Percentiles rank a stretch among this genome's conserved stretches.
phyloP scores from a whole-genome alignment of 1,284 basidiomycete genomes.

The Phylloboletellus chloephorus region DNA sequence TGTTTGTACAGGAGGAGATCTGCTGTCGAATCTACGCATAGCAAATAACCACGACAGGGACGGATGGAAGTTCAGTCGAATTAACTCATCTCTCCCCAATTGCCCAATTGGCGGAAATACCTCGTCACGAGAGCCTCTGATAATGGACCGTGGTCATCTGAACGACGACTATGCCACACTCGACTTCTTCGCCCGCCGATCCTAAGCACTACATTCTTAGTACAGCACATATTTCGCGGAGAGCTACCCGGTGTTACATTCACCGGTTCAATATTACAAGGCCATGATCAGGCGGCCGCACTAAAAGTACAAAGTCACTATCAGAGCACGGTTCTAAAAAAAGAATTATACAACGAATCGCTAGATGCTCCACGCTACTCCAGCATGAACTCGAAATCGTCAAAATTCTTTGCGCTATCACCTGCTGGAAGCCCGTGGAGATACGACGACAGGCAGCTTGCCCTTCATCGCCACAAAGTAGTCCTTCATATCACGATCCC shows the following conservation, averaged over 20 bases:
- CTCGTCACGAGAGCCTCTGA: conserved; percentile 7
- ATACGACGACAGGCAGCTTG: conserved; percentile 29
- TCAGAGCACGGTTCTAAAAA: conserved; percentile 14
- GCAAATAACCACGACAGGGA: conserved; percentile 22
- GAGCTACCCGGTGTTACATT: conserved; percentile 11
- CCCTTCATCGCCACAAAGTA: conserved; percentile 33
- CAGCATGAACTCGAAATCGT: conserved; percentile 13
- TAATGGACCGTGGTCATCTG: conserved; percentile 2
- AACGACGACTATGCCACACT: neutral
- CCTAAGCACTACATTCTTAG: conserved; percentile 3
- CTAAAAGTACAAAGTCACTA: conserved; percentile 21
- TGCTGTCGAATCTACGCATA: conserved; percentile 16
- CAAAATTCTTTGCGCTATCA: conserved; percentile 15
- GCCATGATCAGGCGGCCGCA: conserved; percentile 3
- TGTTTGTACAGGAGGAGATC: conserved; percentile 18
- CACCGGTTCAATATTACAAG: conserved; percentile 3
- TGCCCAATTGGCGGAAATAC: conserved; percentile 20
- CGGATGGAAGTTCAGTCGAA: conserved; percentile 20
- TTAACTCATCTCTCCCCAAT: conserved; percentile 8
- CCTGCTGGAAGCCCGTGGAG: conserved; percentile 27
- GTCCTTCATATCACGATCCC: conserved; percentile 32
- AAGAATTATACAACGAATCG: conserved; percentile 16
- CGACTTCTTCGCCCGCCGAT: neutral
- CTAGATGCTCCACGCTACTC: conserved; percentile 27
- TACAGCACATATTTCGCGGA: conserved; percentile 13